Evolutionary conservation across 805 yeast genomes (phyloP), one percentile per base, ranked within the genome.

Genomic region (Candida lessepsii): DNA sequence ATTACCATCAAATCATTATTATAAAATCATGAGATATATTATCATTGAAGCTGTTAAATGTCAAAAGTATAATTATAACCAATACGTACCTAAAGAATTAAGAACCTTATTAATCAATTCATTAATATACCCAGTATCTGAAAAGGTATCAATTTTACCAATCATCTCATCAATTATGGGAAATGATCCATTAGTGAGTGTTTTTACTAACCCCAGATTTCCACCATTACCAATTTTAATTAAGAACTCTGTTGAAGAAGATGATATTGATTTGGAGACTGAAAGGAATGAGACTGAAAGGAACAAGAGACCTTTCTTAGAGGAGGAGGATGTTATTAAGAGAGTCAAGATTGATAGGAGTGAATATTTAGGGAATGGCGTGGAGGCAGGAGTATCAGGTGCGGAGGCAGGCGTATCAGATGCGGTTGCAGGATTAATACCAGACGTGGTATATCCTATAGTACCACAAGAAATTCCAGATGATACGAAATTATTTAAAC

Each of bases 141-240:
- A 80, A 37, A 71, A 75, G 29, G 73, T 75, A 29, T 81, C 88
- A 10, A 69, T 86, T 21, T 66, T 86, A 45, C 96, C 96, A 7
- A 78, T 90, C 42, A 82, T 84, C 1, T 59, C 78, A 9, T 62
- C 68, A 2, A 53, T 84, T 5, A 56, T 83, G 44, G 70, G 69
- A 3, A 59, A 71, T 29, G 77, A 79, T 52, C 73, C 69, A 7
- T 54, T 76, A 15, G 56, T 81, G 29, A 77, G 86, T 52, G 67
- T 83, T 1, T 68, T 86, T 50, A 73, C 78, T 39, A 83, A 84
- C 51, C 95, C 96, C 29, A 70, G 93, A 52, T 76, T 87, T 50
- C 96, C 96, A 3, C 70, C 68, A 6, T 51, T 64, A 36, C 65
- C 68, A 5, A 46, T 48, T 10, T 59, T 46, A 27, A 47, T 52